Percentiles rank a stretch among this genome's conserved stretches.
phyloP scores from a whole-genome alignment of 305 asterid species.

The Ajuga reptans region DNA sequence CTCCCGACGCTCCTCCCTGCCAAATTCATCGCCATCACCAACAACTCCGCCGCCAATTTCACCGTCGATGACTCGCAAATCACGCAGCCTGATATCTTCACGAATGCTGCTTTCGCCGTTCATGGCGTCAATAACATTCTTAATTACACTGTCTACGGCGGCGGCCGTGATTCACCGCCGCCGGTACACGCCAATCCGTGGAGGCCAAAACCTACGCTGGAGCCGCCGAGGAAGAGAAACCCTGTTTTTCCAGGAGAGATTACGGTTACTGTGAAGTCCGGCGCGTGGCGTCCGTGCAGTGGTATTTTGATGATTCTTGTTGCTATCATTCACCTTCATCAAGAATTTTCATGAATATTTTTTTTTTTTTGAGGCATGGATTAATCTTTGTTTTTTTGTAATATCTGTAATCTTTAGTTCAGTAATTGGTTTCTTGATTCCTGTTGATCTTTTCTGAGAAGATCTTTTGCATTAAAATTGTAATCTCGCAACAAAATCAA shows the following conservation, averaged over 20 bases:
- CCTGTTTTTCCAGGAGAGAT: slow-evolving; percentile 14
- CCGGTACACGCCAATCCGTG: background rate
- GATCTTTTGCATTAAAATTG: background rate
- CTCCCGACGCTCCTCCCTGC: slow-evolving; percentile 54
- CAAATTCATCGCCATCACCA: slow-evolving; percentile 45
- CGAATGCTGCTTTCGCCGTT: slow-evolving; percentile 35
- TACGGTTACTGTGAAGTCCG: background rate
- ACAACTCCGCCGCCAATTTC: slow-evolving; percentile 40
- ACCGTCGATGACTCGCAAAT: slow-evolving; percentile 41
- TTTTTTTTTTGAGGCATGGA: too few species aligned
- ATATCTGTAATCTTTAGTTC: too few species aligned
- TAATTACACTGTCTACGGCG: slow-evolving; percentile 40
- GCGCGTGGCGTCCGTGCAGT: slow-evolving; percentile 10
- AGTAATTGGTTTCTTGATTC: background rate
- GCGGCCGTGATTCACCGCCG: slow-evolving; percentile 24
- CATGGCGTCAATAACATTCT: slow-evolving; percentile 49
- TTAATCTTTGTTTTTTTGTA: too few species aligned
- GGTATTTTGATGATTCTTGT: background rate
- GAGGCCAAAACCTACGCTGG: background rate
- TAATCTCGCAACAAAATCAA: background rate
- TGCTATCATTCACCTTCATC: background rate
- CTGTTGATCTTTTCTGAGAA: background rate
- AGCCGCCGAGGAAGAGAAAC: background rate
- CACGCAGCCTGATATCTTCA: slow-evolving; percentile 38
- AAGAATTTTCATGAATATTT: background rate